These are phyloP conservation scores for Alternaria consortialis DNA, from an alignment of 2,329 filamentous ascomycete genomes.

Conservation along the genomic window DNA sequence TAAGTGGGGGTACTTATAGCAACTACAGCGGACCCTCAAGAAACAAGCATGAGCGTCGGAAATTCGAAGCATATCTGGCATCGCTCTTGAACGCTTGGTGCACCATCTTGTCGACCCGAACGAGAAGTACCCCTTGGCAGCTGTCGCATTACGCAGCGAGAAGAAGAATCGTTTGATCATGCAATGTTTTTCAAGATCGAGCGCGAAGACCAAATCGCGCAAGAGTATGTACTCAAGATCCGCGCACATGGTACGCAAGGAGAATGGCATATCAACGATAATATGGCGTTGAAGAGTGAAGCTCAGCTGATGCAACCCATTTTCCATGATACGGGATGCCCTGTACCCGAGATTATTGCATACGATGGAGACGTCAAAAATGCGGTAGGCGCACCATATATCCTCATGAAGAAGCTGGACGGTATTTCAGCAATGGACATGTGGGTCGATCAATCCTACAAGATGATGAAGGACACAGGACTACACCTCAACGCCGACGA, in stretches of 20 bases:
- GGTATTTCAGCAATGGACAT: constrained; percentile 21
- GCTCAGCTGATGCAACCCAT: constrained; percentile 22
- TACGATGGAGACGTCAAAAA: constrained; percentile 25
- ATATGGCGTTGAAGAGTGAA: constrained; percentile 16
- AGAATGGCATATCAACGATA: constrained; percentile 16
- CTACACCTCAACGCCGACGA: constrained; percentile 4
- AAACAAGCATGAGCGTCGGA: constrained; percentile 3
- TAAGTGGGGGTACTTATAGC: neutral
- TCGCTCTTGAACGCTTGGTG: neutral
- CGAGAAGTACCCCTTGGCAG: neutral
- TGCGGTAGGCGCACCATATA: constrained; percentile 25
- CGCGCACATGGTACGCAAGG: constrained; percentile 4
- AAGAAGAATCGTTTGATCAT: constrained; percentile 19
- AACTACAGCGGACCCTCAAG: neutral
- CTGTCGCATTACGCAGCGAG: constrained; percentile 4
- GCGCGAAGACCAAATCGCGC: neutral
- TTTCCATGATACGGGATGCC: constrained; percentile 14
- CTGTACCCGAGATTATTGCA: constrained; percentile 24
- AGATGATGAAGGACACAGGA: neutral
- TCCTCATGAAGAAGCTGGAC: constrained; percentile 24
- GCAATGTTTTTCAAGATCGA: constrained; percentile 12
- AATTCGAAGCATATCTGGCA: constrained; percentile 8
- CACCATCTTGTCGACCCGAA: neutral
- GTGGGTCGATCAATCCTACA: constrained; percentile 19
- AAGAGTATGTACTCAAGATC: constrained; percentile 9